phyloP scores from a whole-genome alignment of 2,329 filamentous ascomycete species.

The Fusarium sp. region DNA sequence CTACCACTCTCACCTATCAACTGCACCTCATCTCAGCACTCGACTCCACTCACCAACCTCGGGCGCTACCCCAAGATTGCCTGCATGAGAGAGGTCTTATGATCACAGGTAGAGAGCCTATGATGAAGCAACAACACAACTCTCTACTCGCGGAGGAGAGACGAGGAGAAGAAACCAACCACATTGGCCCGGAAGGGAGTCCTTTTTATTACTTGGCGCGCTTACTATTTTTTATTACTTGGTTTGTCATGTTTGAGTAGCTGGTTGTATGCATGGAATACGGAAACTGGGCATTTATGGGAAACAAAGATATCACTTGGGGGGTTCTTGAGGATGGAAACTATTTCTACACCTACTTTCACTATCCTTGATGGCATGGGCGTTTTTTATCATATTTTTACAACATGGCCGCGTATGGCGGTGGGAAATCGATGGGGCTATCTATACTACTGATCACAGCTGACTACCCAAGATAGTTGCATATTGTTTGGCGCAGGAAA shows the following conservation, averaged over 20 bases:
- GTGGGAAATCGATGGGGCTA: slow-evolving; percentile 5
- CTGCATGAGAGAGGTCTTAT: slow-evolving; percentile 31
- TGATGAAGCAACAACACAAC: slow-evolving; percentile 19
- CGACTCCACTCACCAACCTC: slow-evolving; percentile 41
- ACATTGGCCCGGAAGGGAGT: slow-evolving; percentile 29
- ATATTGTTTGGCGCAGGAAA: slow-evolving; percentile 47
- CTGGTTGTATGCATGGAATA: slow-evolving; percentile 42
- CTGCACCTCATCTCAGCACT: slow-evolving; percentile 19
- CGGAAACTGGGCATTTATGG: slow-evolving; percentile 42
- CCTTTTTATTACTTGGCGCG: slow-evolving; percentile 29
- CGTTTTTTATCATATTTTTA: slow-evolving; percentile 31
- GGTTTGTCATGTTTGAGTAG: slow-evolving; percentile 14
- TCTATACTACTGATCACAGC: slow-evolving; percentile 28
- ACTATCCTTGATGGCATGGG: slow-evolving; percentile 36
- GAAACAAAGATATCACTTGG: slow-evolving; percentile 40
- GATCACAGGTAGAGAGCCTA: slow-evolving; percentile 20
- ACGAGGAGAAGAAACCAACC: slow-evolving; percentile 21
- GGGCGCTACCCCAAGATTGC: slow-evolving; percentile 20
- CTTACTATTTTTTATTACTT: slow-evolving; percentile 21
- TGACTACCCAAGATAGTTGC: slow-evolving; percentile 34
- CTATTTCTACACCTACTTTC: slow-evolving; percentile 15
- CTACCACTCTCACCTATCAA: slow-evolving; percentile 19
- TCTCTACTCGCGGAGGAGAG: slow-evolving; percentile 1
- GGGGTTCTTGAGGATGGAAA: slow-evolving; percentile 18
- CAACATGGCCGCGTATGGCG: slow-evolving; percentile 18